These are phyloP conservation scores for Heracleum sosnowskyi DNA, from an alignment of 129 eudicot species.

Conservation along the genomic window DNA sequence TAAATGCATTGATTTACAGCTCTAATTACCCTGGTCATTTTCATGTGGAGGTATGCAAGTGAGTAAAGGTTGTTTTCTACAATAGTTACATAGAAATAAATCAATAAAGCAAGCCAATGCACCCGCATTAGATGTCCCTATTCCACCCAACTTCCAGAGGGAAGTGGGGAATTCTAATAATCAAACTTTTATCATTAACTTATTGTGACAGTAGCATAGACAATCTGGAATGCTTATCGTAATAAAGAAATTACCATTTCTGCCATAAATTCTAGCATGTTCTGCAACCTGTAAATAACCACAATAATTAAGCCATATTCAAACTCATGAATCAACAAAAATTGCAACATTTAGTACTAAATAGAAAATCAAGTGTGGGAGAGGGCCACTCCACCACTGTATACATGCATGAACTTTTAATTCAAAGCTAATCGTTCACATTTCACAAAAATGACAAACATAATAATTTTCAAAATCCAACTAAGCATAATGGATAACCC, in stretches of 20 bases:
- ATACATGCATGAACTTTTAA: not conserved
- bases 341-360: not conserved
- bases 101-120: not conserved
- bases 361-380: not conserved
- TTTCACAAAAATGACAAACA: not conserved
- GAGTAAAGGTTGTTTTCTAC: not conserved
- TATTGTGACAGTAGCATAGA: not conserved
- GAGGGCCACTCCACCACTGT: not conserved
- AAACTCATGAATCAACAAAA: not conserved
- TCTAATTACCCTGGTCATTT: not conserved
- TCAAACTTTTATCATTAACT: too few relatives aligned
- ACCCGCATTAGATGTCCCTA: not conserved
- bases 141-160: not conserved
- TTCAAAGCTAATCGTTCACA: not conserved
- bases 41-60: not conserved
- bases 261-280: constrained; percentile 71
- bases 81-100: not conserved
- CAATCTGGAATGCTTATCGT: not conserved
- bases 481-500: not conserved
- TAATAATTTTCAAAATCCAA: not conserved
- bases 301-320: not conserved
- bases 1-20: not conserved
- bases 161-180: not conserved
- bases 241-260: constrained; percentile 47
- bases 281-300: constrained; percentile 49